These are phyloP conservation scores for Prunus persica DNA, from an alignment of 306 rosid species.

Conservation along the genomic window Prunus_persica_NCBIv2 NC_034016.1:18012001-18012500, in stretches of 20 bases:
- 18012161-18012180: neutral
- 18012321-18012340: slow-evolving; percentile 30
- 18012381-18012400: slow-evolving; percentile 40
- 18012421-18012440: slow-evolving; percentile 28
- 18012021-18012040: too few relatives aligned
- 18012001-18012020: too few relatives aligned
- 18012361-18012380: slow-evolving; percentile 44
- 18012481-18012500: slow-evolving; percentile 24
- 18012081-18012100: too few relatives aligned
- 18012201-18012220: slow-evolving; percentile 9
- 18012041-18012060: neutral
- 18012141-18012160: slow-evolving; percentile 7
- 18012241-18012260: neutral
- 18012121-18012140: neutral
- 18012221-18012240: slow-evolving; percentile 13
- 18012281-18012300: slow-evolving; percentile 22
- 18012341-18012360: slow-evolving; percentile 41
- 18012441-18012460: slow-evolving; percentile 31
- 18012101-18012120: neutral
- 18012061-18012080: too few relatives aligned
- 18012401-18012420: slow-evolving; percentile 19
- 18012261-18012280: neutral
- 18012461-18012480: slow-evolving; percentile 52
- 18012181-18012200: neutral
- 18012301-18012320: slow-evolving; percentile 30